A percentile compares a stretch with the other conserved stretches of the same genome.
phyloP scores from a whole-genome alignment of 176 grass and related monocot genomes.

The Zea luxurians region DNA sequence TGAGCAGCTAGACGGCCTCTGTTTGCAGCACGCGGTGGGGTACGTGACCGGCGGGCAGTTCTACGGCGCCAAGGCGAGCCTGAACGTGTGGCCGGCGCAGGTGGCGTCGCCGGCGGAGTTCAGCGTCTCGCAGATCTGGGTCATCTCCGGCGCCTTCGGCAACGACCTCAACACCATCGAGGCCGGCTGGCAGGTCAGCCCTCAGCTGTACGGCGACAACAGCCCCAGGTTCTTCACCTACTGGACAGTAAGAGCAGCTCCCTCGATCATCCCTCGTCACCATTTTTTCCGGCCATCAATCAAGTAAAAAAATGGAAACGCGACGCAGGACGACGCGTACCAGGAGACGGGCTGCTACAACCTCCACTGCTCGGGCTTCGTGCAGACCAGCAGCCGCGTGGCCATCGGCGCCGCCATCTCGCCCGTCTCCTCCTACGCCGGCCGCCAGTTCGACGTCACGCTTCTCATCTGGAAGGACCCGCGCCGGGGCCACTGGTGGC shows the following conservation, averaged over 20 bases:
- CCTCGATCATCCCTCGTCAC: too few species aligned
- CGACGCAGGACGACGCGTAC: constrained; percentile 79
- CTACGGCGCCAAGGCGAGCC: constrained; percentile 83
- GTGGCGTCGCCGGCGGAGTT: constrained; percentile 80
- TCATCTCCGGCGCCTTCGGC: constrained; percentile 89
- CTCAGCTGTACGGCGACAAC: constrained; percentile 80
- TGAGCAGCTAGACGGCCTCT: too few species aligned
- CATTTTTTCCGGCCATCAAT: too few species aligned
- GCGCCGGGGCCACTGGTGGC: constrained; percentile 81
- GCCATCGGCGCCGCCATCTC: constrained; percentile 79
- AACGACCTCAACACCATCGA: constrained; percentile 98
- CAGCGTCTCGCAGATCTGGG: constrained; percentile 93
- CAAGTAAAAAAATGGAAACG: not conserved
- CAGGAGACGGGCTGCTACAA: constrained; percentile 92
- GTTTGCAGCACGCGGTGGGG: constrained; percentile 81
- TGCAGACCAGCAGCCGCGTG: constrained; percentile 71
- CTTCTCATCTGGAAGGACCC: constrained; percentile 94
- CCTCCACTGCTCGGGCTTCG: constrained; percentile 79
- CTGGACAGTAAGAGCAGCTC: constrained; percentile 69
- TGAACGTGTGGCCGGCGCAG: constrained; percentile 90
- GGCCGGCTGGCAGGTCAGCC: constrained; percentile 98
- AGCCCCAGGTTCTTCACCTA: constrained; percentile 92
- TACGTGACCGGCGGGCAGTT: constrained; percentile 75
- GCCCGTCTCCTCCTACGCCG: constrained; percentile 49
- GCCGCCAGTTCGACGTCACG: constrained; percentile 69